A percentile compares a stretch with the other conserved stretches of the same genome.
phyloP scores from a whole-genome alignment of 2,329 filamentous ascomycete species.

The Madurella mycetomatis region DNA sequence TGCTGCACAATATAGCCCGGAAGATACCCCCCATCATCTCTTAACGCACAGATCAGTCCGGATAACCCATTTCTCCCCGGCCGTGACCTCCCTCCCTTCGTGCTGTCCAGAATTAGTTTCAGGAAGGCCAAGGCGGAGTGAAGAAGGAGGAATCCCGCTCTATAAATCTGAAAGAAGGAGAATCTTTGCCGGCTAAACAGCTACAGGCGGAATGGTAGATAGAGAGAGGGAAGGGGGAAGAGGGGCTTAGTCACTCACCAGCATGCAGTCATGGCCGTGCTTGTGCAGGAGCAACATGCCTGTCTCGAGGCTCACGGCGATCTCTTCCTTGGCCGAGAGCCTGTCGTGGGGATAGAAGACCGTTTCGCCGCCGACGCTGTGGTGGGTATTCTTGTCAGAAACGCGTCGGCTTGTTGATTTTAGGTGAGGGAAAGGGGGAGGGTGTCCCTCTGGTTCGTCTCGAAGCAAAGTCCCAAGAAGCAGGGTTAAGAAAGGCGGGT shows the following conservation, averaged over 20 bases:
- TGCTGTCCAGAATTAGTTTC: constrained; percentile 46
- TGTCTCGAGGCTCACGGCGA: constrained; percentile 71
- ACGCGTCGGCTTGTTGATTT: neutral
- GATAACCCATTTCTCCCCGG: constrained; percentile 88
- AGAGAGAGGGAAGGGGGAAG: too few species aligned
- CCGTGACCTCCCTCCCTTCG: constrained; percentile 73
- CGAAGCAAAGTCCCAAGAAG: too few species aligned
- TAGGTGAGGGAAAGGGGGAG: neutral
- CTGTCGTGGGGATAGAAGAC: constrained; percentile 78
- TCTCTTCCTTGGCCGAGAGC: constrained; percentile 54
- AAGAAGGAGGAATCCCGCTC: neutral
- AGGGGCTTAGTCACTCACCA: too few species aligned
- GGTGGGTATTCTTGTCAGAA: neutral
- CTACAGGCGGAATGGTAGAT: too few species aligned
- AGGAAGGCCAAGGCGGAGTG: neutral
- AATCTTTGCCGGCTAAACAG: neutral
- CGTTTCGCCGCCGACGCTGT: constrained; percentile 70
- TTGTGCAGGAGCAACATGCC: constrained; percentile 83
- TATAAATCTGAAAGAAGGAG: neutral
- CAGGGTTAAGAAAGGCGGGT: too few species aligned
- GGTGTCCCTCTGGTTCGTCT: too few species aligned
- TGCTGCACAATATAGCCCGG: too few species aligned
- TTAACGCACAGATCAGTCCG: constrained; percentile 74
- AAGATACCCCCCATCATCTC: too few species aligned
- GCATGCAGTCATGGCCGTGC: constrained; percentile 82